Evolutionary conservation across 306 rosid genomes (phyloP), one percentile per base, ranked within the genome.

Genomic region (Lotus japonicus): DNA sequence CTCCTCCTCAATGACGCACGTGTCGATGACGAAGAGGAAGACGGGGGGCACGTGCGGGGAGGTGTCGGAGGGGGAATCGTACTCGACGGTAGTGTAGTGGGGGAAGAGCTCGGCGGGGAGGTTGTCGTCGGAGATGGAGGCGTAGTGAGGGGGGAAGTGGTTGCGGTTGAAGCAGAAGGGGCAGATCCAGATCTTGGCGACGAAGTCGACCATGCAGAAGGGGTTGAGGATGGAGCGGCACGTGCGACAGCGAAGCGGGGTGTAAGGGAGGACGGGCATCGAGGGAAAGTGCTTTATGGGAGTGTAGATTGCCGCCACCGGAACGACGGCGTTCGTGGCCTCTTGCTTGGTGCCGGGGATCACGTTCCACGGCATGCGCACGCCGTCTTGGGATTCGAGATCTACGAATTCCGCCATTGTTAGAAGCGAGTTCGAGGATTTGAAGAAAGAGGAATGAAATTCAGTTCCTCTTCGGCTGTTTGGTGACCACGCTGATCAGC

Each of bases 341-440:
- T 90, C 97, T 63, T 87, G 95, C 81, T 84, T 90, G 0, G 96
- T 88, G 11, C 99, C 99, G 0, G 99, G 99, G 35, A 94, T 75
- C 12, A 94, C 99, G 77, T 94, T 94, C 99, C 99, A 94, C 2
- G 99, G 90, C 99, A 94, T 94, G 4, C 99, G 96, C 1, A 94
- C 97, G 28, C 99, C 97, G 81, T 94, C 99, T 36, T 90, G 99
- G 31, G 88, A 55, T 64, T 94, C 99, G 5, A 94, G 86, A 79
- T 94, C 97, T 0, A 82, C 46, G 80, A 94, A 94, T 78, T 94
- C 99, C 65, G 92, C 83, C 99, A 90, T 92, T 62, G 49, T 9
- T 31, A 1, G 21, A 5, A 60, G 39, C 39, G 39, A 7, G 9
- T 35, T 35, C 39, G 39, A 35, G 33, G 5, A 26, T 26, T 26